phyloP scores from a whole-genome alignment of 2,329 filamentous ascomycete genomes.

The Aspergillus tamarii region DNA sequence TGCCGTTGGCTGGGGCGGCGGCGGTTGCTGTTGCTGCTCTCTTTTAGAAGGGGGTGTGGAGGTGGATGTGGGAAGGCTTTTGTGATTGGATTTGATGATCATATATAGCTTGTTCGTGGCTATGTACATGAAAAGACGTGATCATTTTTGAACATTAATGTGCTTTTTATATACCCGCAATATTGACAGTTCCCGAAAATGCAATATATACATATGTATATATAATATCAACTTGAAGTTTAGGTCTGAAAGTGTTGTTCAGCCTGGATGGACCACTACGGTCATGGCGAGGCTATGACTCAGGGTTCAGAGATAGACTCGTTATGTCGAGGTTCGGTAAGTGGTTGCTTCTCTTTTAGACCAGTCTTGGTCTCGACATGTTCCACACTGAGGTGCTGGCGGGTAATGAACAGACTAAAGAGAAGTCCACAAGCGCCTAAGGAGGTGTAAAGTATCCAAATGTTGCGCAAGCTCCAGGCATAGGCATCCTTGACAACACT shows the following conservation, averaged over 20 bases:
- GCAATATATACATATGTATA: background rate
- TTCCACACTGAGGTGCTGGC: constrained; percentile 23
- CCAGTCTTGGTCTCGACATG: constrained; percentile 28
- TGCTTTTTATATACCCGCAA: background rate
- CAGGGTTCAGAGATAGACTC: background rate
- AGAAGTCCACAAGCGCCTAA: constrained; percentile 30
- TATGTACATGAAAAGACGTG: background rate
- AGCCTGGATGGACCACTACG: background rate
- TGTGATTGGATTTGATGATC: background rate
- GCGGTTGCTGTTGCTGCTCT: constrained; percentile 22
- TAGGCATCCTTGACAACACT: constrained; percentile 50
- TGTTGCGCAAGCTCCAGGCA: constrained; percentile 51
- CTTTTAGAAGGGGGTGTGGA: background rate
- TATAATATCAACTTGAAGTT: background rate
- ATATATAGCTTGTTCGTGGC: background rate
- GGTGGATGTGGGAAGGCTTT: no score
- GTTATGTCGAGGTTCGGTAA: background rate
- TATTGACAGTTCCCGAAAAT: background rate
- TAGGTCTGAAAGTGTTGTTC: background rate
- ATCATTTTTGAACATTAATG: background rate
- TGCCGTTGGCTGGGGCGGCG: constrained; percentile 29
- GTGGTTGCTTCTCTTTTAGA: constrained; percentile 20
- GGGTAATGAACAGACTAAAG: constrained; percentile 36
- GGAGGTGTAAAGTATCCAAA: constrained; percentile 48
- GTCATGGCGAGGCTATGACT: background rate